phyloP scores from a whole-genome alignment of 805 yeast species.

The Spathaspora boniae region DNA sequence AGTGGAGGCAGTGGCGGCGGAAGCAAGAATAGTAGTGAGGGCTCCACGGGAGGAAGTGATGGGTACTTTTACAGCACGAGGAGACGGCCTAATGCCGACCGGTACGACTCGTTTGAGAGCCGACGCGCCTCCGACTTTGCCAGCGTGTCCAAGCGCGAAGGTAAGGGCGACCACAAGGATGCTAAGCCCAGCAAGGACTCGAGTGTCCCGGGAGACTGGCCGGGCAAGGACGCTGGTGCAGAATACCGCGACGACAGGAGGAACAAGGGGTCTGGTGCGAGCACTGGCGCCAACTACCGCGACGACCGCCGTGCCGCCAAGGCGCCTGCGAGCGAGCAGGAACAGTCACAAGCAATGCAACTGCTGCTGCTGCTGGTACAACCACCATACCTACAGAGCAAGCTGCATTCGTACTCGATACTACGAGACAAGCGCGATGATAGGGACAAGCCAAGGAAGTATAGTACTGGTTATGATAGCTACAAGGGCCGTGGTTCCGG shows the following conservation, averaged over 20 bases:
- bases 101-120: slow-evolving; percentile 15
- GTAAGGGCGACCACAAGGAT: neutral
- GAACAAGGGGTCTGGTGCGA: no score
- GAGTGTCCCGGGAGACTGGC: no score
- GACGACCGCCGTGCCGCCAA: slow-evolving; percentile 9
- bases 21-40: neutral
- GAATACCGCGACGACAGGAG: slow-evolving; percentile 1
- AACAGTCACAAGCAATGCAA: neutral
- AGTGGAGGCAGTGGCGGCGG: slow-evolving; percentile 1
- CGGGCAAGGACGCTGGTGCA: no score
- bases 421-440: no score
- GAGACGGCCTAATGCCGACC: slow-evolving; percentile 14
- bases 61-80: no score
- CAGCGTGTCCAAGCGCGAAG: neutral
- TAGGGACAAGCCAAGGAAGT: neutral
- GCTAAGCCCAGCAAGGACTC: neutral
- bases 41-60: neutral
- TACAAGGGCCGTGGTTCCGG: neutral
- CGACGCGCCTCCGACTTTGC: neutral
- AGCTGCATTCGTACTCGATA: no score
- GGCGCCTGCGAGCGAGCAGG: neutral
- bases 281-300: slow-evolving; percentile 3
- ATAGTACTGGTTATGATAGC: slow-evolving; percentile 1
- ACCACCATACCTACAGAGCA: no score
- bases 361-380: no score